Conservation (phyloP, 768 basidiomycete genomes). For the Boletus tomentosulus region DNA sequence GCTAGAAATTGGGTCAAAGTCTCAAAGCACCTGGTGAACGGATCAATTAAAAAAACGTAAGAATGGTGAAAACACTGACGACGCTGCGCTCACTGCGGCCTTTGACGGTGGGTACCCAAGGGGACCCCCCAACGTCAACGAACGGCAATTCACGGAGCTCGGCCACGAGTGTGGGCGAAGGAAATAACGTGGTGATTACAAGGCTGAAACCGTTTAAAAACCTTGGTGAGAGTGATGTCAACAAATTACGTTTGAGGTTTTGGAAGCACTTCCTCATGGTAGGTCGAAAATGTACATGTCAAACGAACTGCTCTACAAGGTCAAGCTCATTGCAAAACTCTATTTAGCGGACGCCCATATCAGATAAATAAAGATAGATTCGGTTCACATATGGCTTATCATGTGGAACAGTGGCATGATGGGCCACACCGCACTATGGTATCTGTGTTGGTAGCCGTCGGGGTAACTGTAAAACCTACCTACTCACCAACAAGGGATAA, state of each 20-base stretch:
- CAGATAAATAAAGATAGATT: neutral
- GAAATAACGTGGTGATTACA: neutral
- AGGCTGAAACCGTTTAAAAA: neutral
- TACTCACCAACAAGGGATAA: no score
- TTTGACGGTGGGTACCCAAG: neutral
- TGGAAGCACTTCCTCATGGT: neutral
- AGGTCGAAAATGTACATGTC: neutral
- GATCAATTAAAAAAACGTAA: neutral
- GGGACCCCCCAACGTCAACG: neutral
- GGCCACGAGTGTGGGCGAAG: neutral
- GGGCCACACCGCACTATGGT: no score
- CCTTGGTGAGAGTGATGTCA: neutral
- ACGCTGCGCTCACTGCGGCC: neutral
- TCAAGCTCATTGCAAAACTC: neutral
- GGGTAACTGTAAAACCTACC: no score
- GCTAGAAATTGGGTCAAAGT: neutral
- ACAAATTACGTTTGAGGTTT: neutral
- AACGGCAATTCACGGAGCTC: neutral
- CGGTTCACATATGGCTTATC: no score
- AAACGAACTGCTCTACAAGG: neutral
- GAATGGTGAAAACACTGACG: neutral
- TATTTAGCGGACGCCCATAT: neutral
- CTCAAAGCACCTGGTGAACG: neutral
- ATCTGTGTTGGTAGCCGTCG: no score
- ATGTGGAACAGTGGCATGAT: neutral